phyloP scores from a whole-genome alignment of 495 filamentous ascomycete genomes.

The Hyaloscypha variabilis region DNA sequence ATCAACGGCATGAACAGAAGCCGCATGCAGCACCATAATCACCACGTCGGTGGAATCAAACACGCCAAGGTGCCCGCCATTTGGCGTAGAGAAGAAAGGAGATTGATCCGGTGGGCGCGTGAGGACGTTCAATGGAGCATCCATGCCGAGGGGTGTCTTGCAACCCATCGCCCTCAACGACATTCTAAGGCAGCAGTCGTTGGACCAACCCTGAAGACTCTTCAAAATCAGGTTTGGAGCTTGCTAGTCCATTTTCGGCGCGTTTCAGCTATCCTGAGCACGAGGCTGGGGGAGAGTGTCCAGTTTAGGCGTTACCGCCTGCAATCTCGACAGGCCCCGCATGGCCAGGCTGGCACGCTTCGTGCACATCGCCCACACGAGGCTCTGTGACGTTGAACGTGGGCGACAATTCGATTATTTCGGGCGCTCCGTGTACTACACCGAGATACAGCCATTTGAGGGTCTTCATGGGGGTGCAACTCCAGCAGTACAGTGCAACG shows the following conservation, averaged over 20 bases:
- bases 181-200: neutral
- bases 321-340: neutral
- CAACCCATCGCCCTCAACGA: neutral
- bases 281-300: neutral
- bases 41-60: neutral
- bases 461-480: too few relatives aligned
- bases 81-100: neutral
- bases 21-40: neutral
- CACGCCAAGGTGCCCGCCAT: neutral
- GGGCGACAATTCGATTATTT: too few relatives aligned
- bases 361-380: neutral
- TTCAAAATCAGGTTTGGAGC: neutral
- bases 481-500: too few relatives aligned
- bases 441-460: too few relatives aligned
- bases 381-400: neutral
- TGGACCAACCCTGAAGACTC: neutral
- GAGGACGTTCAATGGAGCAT: neutral
- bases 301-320: neutral
- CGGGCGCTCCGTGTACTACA: too few relatives aligned
- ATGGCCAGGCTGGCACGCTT: neutral
- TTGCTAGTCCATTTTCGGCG: neutral
- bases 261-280: neutral
- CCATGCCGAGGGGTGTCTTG: neutral
- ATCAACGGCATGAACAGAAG: neutral
- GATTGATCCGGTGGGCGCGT: neutral